Percentiles rank a stretch among this genome's conserved stretches.
These are phyloP conservation scores for Fragilaria crotonensis DNA, from an alignment of 108 stramenopile genomes.

Conservation along the genomic window DNA sequence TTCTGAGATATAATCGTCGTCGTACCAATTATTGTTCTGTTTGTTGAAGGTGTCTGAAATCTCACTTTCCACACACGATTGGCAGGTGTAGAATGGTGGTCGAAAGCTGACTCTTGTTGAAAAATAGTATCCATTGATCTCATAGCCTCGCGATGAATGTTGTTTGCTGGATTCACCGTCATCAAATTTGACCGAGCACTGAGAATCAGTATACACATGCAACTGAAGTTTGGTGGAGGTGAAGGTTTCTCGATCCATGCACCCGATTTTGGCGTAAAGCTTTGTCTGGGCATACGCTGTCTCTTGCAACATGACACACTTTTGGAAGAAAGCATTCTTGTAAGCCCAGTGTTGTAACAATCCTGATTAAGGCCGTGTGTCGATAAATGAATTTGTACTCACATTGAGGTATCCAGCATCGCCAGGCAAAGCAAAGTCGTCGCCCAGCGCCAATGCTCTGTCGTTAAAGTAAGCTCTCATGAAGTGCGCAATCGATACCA, in stretches of 20 bases:
- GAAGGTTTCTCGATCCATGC: conserved; percentile 72
- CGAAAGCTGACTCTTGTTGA: conserved; percentile 67
- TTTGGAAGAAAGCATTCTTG: too few relatives aligned
- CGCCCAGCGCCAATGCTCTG: conserved; percentile 59
- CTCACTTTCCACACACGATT: conserved; percentile 44
- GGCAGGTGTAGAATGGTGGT: conserved; percentile 74
- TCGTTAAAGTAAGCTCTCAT: conserved; percentile 88
- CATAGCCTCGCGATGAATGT: conserved; percentile 53
- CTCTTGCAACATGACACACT: conserved; percentile 63
- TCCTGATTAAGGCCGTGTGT: too few relatives aligned
- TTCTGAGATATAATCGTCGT: conserved; percentile 71
- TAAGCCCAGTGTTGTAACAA: too few relatives aligned
- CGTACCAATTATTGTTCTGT: conserved; percentile 62
- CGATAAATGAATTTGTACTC: too few relatives aligned
- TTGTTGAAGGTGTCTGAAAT: conserved; percentile 73
- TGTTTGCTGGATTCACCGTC: conserved; percentile 37
- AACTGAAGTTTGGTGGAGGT: conserved; percentile 75
- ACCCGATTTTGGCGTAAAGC: conserved; percentile 85
- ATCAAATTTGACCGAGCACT: conserved; percentile 51
- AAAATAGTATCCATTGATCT: conserved; percentile 51
- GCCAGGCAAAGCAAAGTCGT: conserved; percentile 59
- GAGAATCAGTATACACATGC: conserved; percentile 69
- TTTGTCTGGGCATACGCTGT: conserved; percentile 28
- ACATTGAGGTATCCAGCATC: conserved; percentile 79
- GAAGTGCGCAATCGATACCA: conserved; percentile 83